Base-by-base conservation (phyloP, 306 rosid species). In the Gynostemma pentaphyllum region DNA sequence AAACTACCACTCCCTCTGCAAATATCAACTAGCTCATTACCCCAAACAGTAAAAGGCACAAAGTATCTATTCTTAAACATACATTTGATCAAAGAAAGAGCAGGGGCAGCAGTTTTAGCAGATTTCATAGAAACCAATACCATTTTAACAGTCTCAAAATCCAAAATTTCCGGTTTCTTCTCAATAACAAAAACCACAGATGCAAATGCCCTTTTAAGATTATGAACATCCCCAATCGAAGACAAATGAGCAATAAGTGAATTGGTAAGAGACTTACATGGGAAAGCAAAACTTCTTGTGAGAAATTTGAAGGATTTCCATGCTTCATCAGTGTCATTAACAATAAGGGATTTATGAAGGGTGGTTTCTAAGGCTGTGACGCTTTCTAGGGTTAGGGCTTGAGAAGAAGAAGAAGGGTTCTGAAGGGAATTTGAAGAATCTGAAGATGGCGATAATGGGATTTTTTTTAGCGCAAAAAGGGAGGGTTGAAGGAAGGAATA, bases 401-500 rank as follows among this genome's bases (percentile, higher is more conserved):
- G 44, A 15, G 85, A 78, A 6, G 79, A 70, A 15, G 85, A 78
- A 6, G 79, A 70, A 12, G 54, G 64, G 56, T 53, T 28, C 19
- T 83, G 74, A 71, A 71, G 82, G 45, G 67, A 69, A 30, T 64
- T 24, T 23, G 72, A 41, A 66, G 69, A 27, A 51, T 75, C 45
- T 13, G 65, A 45, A 4, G 69, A 70, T 15, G 37, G 44, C 47
- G 48, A 60, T 36, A 73, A 62, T 27, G 78, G 85, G 48, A 57
- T 73, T 39, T 56, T 75, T 45, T 54, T 88, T 22, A 79, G 66
- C 57, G 90, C 65, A 30, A 88, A 92, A n/a, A 86, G 34, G n/a
- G 87, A 79, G 40, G 90, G 90, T 69, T 92, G 95, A 45, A 88
- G 99, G 69, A 92, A 92, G 54, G 99, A 92, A 68, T 88, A 86